Percentiles rank a stretch among this genome's conserved stretches.
Conservation (phyloP, 1,284 basidiomycete species). For the Boletus mariae region DNA sequence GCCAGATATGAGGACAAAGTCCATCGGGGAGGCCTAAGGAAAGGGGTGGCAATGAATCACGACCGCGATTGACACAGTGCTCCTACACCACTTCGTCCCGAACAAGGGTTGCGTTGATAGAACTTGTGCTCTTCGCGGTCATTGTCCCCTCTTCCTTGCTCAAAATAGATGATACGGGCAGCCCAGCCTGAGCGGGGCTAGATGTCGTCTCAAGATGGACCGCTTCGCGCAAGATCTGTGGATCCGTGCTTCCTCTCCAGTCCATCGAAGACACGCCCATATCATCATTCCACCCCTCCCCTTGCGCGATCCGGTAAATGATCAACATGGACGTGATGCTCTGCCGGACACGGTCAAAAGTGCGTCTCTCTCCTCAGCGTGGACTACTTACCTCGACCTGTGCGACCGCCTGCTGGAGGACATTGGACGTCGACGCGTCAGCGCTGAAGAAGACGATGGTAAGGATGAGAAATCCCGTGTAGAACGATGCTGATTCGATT, state of each 20-base stretch:
- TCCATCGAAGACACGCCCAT: slow-evolving; percentile 10
- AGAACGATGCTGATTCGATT: slow-evolving; percentile 27
- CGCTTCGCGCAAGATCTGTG: not conserved
- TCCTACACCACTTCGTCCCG: slow-evolving; percentile 3
- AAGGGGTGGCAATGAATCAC: not conserved
- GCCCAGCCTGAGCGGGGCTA: not conserved
- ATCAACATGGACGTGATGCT: slow-evolving; percentile 22
- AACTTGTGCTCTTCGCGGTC: not conserved
- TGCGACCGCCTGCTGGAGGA: slow-evolving; percentile 18
- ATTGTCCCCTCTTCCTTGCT: not conserved
- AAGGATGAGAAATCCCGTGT: slow-evolving; percentile 18
- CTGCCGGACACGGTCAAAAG: slow-evolving; percentile 2
- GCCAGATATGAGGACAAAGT: not conserved
- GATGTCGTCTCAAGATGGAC: not conserved
- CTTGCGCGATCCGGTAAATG: slow-evolving; percentile 25
- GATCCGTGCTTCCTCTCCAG: slow-evolving; percentile 16
- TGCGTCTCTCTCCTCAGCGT: not conserved
- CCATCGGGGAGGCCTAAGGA: not conserved
- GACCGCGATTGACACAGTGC: not conserved
- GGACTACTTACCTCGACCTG: slow-evolving; percentile 20
- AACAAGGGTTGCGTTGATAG: not conserved
- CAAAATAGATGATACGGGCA: not conserved
- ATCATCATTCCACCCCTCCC: slow-evolving; percentile 18
- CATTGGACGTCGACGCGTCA: slow-evolving; percentile 6
- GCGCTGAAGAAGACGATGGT: slow-evolving; percentile 15